Evolutionary conservation across 345 rosid genomes (phyloP).

Genomic region (Ceriops decandra): DNA sequence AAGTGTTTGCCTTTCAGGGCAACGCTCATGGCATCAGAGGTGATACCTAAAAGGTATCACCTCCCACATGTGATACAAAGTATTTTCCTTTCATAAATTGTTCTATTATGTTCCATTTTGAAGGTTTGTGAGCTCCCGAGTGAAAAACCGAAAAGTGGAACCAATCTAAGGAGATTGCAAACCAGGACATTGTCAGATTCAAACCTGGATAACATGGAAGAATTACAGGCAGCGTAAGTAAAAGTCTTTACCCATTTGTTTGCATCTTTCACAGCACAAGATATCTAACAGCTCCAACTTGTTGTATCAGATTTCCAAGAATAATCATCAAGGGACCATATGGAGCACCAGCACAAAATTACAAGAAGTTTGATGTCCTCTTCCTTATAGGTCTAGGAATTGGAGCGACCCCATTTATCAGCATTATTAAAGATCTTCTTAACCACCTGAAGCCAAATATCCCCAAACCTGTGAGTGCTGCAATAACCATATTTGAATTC

Average conservation of each 20-base stretch:
- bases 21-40: neutral
- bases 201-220: conserved; percentile 41
- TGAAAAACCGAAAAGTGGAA: conserved; percentile 36
- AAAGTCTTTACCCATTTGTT: neutral
- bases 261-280: neutral
- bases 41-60: neutral
- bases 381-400: conserved; percentile 84
- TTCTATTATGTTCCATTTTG: neutral
- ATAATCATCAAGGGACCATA: conserved; percentile 81
- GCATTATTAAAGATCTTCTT: conserved; percentile 85
- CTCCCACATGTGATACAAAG: neutral
- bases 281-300: neutral
- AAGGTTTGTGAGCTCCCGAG: conserved; percentile 69
- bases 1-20: neutral
- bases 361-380: conserved; percentile 69
- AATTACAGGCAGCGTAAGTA: conserved; percentile 48
- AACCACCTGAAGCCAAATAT: conserved; percentile 47
- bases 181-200: conserved; percentile 38
- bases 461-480: conserved; percentile 31
- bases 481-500: neutral
- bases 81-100: neutral
- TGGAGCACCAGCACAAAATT: conserved; percentile 96
- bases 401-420: conserved; percentile 95
- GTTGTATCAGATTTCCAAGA: conserved; percentile 58
- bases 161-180: conserved; percentile 56